Percentiles rank a stretch among this genome's conserved stretches.
Conservation (phyloP, 441 rosid species). For the Mallotus repandus region DNA sequence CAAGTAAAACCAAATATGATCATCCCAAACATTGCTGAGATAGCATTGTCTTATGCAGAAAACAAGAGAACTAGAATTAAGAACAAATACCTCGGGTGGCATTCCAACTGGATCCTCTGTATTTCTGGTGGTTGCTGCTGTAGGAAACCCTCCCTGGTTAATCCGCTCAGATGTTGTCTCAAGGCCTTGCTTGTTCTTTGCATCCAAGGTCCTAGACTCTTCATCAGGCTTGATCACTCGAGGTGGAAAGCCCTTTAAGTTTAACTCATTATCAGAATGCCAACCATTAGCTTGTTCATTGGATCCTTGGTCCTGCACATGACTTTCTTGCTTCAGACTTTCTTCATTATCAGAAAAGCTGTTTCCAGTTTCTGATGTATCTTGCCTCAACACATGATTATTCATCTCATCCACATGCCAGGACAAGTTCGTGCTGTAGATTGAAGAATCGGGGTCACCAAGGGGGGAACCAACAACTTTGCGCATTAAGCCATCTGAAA, state of each 20-base stretch:
- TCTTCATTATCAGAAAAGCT: slow-evolving; percentile 74
- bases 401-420: slow-evolving; percentile 63
- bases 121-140: slow-evolving; percentile 30
- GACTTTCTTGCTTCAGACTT: slow-evolving; percentile 46
- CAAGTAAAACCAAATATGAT: slow-evolving; percentile 20
- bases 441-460: slow-evolving; percentile 38
- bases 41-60: background rate
- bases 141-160: slow-evolving; percentile 35
- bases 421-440: slow-evolving; percentile 44
- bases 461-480: slow-evolving; percentile 61
- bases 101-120: slow-evolving; percentile 70
- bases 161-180: slow-evolving; percentile 38
- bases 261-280: slow-evolving; percentile 85
- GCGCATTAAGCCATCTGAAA: slow-evolving; percentile 82
- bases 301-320: slow-evolving; percentile 45
- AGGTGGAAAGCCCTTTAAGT: slow-evolving; percentile 52
- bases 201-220: slow-evolving; percentile 35
- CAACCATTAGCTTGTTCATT: slow-evolving; percentile 49
- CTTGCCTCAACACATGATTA: slow-evolving; percentile 43
- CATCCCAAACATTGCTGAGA: background rate
- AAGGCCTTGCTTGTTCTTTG: slow-evolving; percentile 38
- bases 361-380: slow-evolving; percentile 49
- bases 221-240: slow-evolving; percentile 44
- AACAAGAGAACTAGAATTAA: slow-evolving; percentile 8
- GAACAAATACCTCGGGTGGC: slow-evolving; percentile 85